Conservation (phyloP, 768 basidiomycete species). For the Sporobolomyces phaffii region DNA sequence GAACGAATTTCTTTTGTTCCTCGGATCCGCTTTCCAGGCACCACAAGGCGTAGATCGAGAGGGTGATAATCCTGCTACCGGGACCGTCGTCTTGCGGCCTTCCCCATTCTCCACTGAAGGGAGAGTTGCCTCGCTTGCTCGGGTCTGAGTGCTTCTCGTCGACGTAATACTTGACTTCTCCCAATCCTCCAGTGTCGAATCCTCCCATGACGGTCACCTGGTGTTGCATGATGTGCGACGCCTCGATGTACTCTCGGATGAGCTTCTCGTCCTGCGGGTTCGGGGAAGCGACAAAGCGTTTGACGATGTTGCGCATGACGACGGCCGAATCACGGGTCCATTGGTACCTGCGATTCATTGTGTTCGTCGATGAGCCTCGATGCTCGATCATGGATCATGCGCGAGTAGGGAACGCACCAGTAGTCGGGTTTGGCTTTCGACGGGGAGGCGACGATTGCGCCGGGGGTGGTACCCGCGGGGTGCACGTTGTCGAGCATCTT, state of each 20-base stretch:
- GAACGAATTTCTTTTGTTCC: constrained; percentile 21
- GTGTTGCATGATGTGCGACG: constrained; percentile 39
- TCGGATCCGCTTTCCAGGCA: constrained; percentile 18
- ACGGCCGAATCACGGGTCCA: constrained; percentile 41
- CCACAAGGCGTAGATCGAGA: constrained; percentile 25
- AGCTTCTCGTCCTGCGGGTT: not conserved
- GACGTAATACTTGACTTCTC: constrained; percentile 41
- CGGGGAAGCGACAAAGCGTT: constrained; percentile 26
- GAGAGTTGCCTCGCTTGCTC: constrained; percentile 4
- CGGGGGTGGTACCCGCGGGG: constrained; percentile 31
- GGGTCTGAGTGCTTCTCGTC: not conserved
- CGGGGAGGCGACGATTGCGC: constrained; percentile 39
- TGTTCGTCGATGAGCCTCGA: no score
- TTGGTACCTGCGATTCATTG: constrained; percentile 28
- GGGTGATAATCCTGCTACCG: constrained; percentile 32
- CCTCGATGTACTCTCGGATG: constrained; percentile 40
- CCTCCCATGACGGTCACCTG: constrained; percentile 38
- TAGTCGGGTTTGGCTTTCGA: constrained; percentile 38
- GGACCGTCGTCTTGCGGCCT: constrained; percentile 41
- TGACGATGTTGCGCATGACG: constrained; percentile 35
- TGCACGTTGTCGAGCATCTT: constrained; percentile 33
- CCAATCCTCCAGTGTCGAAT: constrained; percentile 36
- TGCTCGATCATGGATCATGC: no score
- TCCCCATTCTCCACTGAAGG: constrained; percentile 37
- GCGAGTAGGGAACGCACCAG: constrained; percentile 17